A percentile compares a stretch with the other conserved stretches of the same genome.
phyloP scores from a whole-genome alignment of 257 asterid species.

The Nicotiana noctiflora region DNA sequence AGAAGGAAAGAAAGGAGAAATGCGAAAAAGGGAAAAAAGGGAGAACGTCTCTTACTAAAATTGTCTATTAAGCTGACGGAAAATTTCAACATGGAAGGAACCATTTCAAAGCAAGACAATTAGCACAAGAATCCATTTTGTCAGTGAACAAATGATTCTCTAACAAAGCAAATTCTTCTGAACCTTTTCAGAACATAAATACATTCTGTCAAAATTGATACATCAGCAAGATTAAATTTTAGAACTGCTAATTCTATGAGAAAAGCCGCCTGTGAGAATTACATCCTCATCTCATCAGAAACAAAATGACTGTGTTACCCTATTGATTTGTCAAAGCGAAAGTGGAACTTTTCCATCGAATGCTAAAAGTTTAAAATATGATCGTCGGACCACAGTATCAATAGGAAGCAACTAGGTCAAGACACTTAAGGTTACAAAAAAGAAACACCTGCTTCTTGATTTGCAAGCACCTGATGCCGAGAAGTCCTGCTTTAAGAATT shows the following conservation, averaged over 20 bases:
- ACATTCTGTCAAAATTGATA: background rate
- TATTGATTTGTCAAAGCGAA: background rate
- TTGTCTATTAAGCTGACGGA: too few species aligned
- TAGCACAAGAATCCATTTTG: background rate
- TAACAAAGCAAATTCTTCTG: background rate
- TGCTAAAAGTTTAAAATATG: background rate
- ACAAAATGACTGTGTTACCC: background rate
- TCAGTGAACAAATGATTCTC: background rate
- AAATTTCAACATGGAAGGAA: background rate
- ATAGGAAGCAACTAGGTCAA: background rate
- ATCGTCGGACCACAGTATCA: background rate
- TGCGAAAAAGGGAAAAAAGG: too few species aligned
- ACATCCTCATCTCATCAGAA: background rate
- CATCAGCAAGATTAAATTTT: background rate
- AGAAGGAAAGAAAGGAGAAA: too few species aligned
- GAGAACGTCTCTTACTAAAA: too few species aligned
- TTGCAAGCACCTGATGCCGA: background rate
- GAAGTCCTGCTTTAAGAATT: constrained; percentile 8
- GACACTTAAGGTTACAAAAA: background rate
- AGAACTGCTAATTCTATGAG: background rate
- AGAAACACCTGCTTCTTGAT: background rate
- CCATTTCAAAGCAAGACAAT: background rate
- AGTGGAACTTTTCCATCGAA: background rate
- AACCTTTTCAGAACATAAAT: background rate
- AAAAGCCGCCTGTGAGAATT: background rate